These are phyloP conservation scores for Eudorina sp. DNA, from an alignment of 139 green algal species.

Conservation along the genomic window DNA sequence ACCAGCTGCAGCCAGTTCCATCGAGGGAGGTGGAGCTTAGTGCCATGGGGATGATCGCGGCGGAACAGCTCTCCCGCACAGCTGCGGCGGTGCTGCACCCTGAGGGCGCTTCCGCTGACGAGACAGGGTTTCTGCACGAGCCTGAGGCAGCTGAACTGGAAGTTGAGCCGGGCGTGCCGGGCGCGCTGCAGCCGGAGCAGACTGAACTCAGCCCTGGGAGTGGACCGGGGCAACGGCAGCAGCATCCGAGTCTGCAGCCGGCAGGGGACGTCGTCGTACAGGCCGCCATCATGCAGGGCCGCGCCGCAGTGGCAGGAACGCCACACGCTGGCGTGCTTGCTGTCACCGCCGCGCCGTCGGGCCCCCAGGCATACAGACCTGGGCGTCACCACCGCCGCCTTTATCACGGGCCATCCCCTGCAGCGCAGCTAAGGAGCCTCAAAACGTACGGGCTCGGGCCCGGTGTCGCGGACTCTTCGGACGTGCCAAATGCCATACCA, in stretches of 20 bases:
- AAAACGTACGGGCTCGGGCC: not conserved
- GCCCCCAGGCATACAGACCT: not conserved
- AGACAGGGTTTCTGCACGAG: not conserved
- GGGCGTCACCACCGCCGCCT: not conserved
- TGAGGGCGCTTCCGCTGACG: not conserved
- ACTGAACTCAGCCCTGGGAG: not conserved
- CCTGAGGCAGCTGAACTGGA: not conserved
- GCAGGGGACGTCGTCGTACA: too few species aligned
- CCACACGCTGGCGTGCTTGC: too few species aligned
- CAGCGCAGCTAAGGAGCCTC: slow-evolving; percentile 9
- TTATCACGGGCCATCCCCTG: not conserved
- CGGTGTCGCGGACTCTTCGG: not conserved
- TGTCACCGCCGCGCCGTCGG: too few species aligned
- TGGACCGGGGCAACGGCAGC: not conserved
- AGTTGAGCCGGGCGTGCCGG: not conserved
- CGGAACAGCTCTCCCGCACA: slow-evolving; percentile 30
- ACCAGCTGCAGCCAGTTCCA: too few species aligned
- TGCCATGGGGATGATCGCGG: not conserved
- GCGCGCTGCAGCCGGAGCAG: not conserved
- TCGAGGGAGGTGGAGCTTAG: not conserved
- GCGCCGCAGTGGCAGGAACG: too few species aligned
- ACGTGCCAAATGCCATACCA: not conserved
- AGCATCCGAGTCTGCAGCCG: too few species aligned
- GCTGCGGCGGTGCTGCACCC: not conserved
- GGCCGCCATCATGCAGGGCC: too few species aligned